phyloP scores from a whole-genome alignment of 805 yeast genomes.

The Martiniozyma abietophila region DNA sequence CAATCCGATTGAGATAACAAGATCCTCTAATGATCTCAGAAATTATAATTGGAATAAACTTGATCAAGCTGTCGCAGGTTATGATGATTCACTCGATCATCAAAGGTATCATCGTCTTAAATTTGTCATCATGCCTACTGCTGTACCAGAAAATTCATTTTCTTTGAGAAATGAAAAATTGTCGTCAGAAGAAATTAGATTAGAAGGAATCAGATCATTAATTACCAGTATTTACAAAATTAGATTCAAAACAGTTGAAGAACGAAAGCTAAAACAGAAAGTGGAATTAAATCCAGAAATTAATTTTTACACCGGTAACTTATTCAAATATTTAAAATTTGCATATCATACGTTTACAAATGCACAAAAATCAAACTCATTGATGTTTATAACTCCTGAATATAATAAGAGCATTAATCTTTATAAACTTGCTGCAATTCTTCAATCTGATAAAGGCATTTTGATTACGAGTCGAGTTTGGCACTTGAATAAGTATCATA shows the following conservation, averaged over 20 bases:
- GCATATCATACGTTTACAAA: constrained; percentile 13
- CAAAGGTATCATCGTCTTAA: constrained; percentile 58
- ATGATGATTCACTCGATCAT: constrained; percentile 57
- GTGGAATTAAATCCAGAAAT: constrained; percentile 62
- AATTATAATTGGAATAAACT: constrained; percentile 81
- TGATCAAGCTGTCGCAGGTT: constrained; percentile 90
- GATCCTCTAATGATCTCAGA: constrained; percentile 38
- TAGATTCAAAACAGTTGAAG: constrained; percentile 36
- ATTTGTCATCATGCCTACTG: constrained; percentile 77
- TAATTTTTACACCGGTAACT: constrained; percentile 77
- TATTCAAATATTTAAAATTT: constrained; percentile 50
- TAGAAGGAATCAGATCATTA: constrained; percentile 78
- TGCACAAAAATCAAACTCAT: constrained; percentile 10
- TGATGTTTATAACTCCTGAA: constrained; percentile 19
- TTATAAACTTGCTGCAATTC: constrained; percentile 46
- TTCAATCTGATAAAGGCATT: constrained; percentile 60
- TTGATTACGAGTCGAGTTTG: constrained; percentile 71
- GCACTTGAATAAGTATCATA: constrained; percentile 75
- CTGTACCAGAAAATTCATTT: constrained; percentile 47
- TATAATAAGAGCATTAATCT: constrained; percentile 44
- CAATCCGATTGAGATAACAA: constrained; percentile 44
- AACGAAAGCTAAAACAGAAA: constrained; percentile 27
- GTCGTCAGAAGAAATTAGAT: constrained; percentile 75
- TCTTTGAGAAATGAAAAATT: constrained; percentile 45
- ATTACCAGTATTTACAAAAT: constrained; percentile 55